Evolutionary conservation across 768 basidiomycete species (phyloP), one percentile per base, ranked within the genome.

Genomic region (Serendipita vermifera): DNA sequence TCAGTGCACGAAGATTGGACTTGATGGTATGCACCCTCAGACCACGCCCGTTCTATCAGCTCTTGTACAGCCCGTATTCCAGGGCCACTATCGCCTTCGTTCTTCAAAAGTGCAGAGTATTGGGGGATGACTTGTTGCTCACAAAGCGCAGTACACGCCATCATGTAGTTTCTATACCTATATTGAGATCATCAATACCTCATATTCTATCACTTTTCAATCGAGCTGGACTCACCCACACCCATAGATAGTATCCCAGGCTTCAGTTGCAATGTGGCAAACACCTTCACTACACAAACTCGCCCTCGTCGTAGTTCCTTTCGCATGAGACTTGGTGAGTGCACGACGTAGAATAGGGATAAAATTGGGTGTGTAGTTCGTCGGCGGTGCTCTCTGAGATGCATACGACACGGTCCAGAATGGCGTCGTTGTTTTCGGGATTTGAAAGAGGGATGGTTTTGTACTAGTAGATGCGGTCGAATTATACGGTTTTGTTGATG

Each of bases 1-100:
- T 33, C 1, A 24, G 54, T 56, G 17, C 33, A 32, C 33, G 6
- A 36, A 38, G 7, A 41, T 55, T 5, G 33, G 22, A 26, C 32
- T 13, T 40, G n/a, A 27, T 29, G 17, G 40, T 27, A 60, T n/a
- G n/a, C 43, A 82, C 87, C 86, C 33, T 70, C 70, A 33, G 71
- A 68, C 91, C 91, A 96, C 2, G 90, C 90, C 56, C 75, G 72
- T 65, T 94, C 85, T 40, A 96, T 80, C 81, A 83, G 83, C 5
- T 58, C 64, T 63, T 94, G 91, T 31, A 93, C 64, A 62, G 85
- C 82, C 15, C 80, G 72, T 15, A 94, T 74, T 17, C 87, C 73
- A 1, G 90, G 91, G 1, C 76, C 68, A 7, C 69, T 68, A 3
- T 78, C 77, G n/a, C n/a, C n/a, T n/a, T n/a, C n/a, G n/a, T n/a